phyloP scores from a whole-genome alignment of 2,329 filamentous ascomycete genomes.

The Epicoccum sorghinum region DNA sequence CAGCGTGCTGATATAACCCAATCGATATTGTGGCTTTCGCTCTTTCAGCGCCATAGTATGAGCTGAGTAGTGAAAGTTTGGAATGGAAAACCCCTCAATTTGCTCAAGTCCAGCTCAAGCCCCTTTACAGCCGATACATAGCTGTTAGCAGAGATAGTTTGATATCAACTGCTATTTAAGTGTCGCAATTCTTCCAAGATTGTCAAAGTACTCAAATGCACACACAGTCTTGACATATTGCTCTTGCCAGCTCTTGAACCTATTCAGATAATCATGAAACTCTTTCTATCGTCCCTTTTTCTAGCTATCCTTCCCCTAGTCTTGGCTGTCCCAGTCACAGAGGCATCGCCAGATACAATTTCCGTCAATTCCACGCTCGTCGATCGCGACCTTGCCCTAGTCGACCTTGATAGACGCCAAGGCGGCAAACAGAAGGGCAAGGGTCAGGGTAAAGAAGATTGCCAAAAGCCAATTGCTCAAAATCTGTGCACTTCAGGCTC shows the following conservation, averaged over 20 bases:
- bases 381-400: not conserved
- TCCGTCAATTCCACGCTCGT: not conserved
- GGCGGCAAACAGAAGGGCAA: not conserved
- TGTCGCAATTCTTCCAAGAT: too few relatives aligned
- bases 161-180: too few relatives aligned
- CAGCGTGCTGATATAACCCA: not conserved
- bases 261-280: not conserved
- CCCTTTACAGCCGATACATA: too few relatives aligned
- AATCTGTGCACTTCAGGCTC: not conserved
- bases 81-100: not conserved
- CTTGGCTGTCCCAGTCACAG: not conserved
- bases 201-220: too few relatives aligned
- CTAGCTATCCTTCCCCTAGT: not conserved
- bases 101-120: not conserved
- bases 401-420: not conserved
- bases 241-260: not conserved
- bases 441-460: not conserved
- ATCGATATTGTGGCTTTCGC: not conserved
- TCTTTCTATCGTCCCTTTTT: not conserved
- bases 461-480: slow-evolving; percentile 2
- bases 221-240: too few relatives aligned
- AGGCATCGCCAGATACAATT: not conserved
- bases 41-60: too few relatives aligned
- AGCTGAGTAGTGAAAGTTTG: too few relatives aligned
- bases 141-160: too few relatives aligned